Base-by-base conservation (phyloP, 306 rosid species). In the Sphenostylis stenocarpa region DNA sequence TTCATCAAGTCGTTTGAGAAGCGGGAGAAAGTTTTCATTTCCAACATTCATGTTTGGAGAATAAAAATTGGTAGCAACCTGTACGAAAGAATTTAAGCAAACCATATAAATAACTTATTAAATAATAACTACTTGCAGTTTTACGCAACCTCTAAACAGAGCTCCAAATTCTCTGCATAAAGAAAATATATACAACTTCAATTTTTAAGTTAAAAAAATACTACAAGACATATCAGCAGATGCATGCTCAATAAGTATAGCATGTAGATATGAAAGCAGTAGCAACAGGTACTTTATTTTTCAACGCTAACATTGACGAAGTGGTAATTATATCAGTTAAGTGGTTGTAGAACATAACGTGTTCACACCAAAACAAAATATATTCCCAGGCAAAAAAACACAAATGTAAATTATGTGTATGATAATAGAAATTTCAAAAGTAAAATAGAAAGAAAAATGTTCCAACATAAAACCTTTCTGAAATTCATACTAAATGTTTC, bases 1-100 rank as follows among this genome's bases (percentile, higher is more conserved):
- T 71, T 96, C 97, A 78, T 96, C 99, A 73, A 96, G 97, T 63
- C 91, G 88, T 83, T 96, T 96, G 80, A 96, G 96, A 81, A 95
- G 91, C 23, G 94, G 94, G 67, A 91, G 93, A 78, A 92, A 95
- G 78, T 87, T 92, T 78, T 92, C 96, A 28, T 89, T 92, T 79
- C 91, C 96, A 60, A 92, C 96, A 21, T 81, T 88, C 97, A 92
- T 95, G 79, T 87, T 92, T 83, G 99, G 94, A 76, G 98, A 89
- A 84, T 95, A 92, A 88, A 92, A 95, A 67, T 87, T 92, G 75
- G 96, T 78, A 41, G 99, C 34, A 76, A 92, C 96, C 99, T 92
- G 99, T 84, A 79, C 33, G 81, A 24, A 49, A 84, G 65, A 63
- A 80, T 53, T 67, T 75, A 29, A 73, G 71, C 57, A 75, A 61